Evolutionary conservation across 2,329 filamentous ascomycete species (phyloP), one percentile per base, ranked within the genome.

Genomic region (Moelleriella libera): DNA sequence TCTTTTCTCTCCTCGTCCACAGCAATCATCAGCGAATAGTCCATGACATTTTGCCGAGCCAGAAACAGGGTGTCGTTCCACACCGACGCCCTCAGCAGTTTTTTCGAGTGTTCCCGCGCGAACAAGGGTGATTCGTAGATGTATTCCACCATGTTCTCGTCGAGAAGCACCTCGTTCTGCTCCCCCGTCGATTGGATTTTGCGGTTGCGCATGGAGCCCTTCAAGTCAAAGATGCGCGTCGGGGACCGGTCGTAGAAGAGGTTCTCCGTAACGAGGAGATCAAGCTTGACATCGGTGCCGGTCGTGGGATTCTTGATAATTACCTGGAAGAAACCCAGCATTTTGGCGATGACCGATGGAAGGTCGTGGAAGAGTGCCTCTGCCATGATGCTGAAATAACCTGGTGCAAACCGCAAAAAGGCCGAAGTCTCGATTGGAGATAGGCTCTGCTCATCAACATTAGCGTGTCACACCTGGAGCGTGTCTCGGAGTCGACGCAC

Each of bases 141-240:
- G 62, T 94, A 97, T 63, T 98, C 94, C 8, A 98, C 92, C 76
- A 98, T 92, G 65, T 98, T 98, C 61, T 98, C 94, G 59, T 98
- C 92, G 1, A 98, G 75, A 3, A 98, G 76, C 3, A 98, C 92
- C 65, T 98, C 92, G 55, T 97, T 92, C 53, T 90, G 85, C 65
- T 97, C 88, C 46, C 92, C 94, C 0, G 92, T 98, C 30, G 84
- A 88, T 60, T 97, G 83, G 43, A 97, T 95, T 62, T 95, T 96
- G 58, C 92, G 87, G 66, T 98, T 98, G 44, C 92, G 83, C 92
- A 98, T 98, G 7, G 88, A 95, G 2, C 92, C 92, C 62, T 98
- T 98, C 51, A 98, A 78, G 60, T 98, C 92, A 60, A 98, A 92
- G 44, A 89, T 89, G 41, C 92, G 82, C 31, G 86, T 90, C 1